Base-by-base conservation (phyloP, 352 stramenopile species). In the Thalassiosira exigua region DNA sequence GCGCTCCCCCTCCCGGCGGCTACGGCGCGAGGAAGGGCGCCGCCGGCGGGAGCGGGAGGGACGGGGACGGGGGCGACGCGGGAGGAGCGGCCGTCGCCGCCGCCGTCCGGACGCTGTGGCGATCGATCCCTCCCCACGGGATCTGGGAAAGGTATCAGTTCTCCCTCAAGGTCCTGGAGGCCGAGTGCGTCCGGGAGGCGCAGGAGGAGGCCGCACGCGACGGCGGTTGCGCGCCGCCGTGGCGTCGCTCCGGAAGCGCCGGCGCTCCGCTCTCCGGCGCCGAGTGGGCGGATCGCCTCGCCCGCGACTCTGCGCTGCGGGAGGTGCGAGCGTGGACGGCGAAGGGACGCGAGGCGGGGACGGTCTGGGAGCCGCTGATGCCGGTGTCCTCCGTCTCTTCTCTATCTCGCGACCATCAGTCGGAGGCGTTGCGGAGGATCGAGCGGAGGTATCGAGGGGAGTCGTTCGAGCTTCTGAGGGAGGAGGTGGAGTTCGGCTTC, bases 251-350 rank as follows among this genome's bases (percentile, higher is more conserved):
- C 77, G 27, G 41, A 12, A 36, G 67, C 44, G 24, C 69, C 77
- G 21, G 75, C 75, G 12, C n/a, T n/a, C n/a, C n/a, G n/a, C n/a
- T n/a, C n/a, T n/a, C n/a, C n/a, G n/a, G n/a, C n/a, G n/a, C n/a
- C n/a, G n/a, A n/a, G n/a, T n/a, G n/a, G n/a, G n/a, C n/a, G n/a
- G n/a, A 66, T 61, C 21, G 69, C 75, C 54, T 85, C 77, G 21
- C 77, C 77, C 1, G 69, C 57, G 41, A 85, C 80, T 41, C 77
- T n/a, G n/a, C n/a, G n/a, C n/a, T n/a, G n/a, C n/a, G n/a, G n/a
- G n/a, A n/a, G n/a, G n/a, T n/a, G n/a, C n/a, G n/a, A n/a, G n/a
- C n/a, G n/a, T n/a, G n/a, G n/a, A n/a, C n/a, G n/a, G n/a, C n/a
- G n/a, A n/a, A n/a, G n/a, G n/a, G n/a, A n/a, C n/a, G n/a, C n/a